Conservation (phyloP, 164 flowering plant species). For the Magnolia sinica region DNA sequence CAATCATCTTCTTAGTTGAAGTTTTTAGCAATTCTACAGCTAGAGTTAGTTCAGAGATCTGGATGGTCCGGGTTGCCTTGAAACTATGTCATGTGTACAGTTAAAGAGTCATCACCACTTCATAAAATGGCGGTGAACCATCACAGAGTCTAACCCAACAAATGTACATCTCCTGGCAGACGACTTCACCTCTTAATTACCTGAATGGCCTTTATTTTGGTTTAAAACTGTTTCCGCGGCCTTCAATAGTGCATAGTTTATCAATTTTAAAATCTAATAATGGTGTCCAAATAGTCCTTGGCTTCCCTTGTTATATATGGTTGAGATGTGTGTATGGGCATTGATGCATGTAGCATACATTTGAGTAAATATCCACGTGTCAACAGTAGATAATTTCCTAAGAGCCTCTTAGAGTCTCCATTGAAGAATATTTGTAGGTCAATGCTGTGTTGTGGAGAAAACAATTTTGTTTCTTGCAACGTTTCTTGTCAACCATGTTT, state of each 20-base stretch:
- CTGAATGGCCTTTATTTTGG: background rate
- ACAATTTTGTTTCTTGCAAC: background rate
- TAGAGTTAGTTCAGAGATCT: background rate
- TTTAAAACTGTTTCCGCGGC: background rate
- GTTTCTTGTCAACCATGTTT: background rate
- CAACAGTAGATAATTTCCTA: too few species aligned
- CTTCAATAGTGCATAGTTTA: background rate
- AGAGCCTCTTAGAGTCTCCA: background rate
- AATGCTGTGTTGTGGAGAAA: background rate
- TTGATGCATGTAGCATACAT: too few species aligned
- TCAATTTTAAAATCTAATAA: background rate
- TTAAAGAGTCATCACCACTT: background rate
- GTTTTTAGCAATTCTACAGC: background rate
- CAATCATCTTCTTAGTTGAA: too few species aligned
- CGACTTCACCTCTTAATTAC: background rate
- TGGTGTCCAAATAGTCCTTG: background rate
- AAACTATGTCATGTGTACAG: background rate
- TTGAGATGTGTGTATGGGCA: too few species aligned
- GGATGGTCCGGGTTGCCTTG: background rate
- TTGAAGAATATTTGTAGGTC: constrained; percentile 1
- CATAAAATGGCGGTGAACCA: background rate
- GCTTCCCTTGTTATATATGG: too few species aligned
- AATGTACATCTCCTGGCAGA: background rate
- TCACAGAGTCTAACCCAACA: background rate
- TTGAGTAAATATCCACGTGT: too few species aligned